phyloP scores from a whole-genome alignment of 352 stramenopile species.

The Globisporangium emineosum region DNA sequence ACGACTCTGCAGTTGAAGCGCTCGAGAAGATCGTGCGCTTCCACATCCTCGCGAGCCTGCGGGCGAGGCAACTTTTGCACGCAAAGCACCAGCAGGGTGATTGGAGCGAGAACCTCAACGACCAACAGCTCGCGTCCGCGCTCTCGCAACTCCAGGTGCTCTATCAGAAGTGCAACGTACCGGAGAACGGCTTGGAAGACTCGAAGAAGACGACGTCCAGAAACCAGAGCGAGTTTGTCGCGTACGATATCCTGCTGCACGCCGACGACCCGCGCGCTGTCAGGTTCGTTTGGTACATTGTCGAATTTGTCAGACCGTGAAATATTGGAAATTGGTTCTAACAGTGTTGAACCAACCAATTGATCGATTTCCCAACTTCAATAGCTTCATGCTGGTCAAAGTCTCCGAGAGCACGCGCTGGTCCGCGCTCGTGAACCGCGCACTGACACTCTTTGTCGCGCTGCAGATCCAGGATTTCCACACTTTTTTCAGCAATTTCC shows the following conservation, averaged over 20 bases:
- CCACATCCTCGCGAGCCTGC: constrained; percentile 46
- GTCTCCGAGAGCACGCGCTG: constrained; percentile 20
- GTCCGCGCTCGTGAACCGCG: constrained; percentile 26
- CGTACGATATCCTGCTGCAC: constrained; percentile 59
- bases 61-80: constrained; percentile 32
- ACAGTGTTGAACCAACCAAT: neutral
- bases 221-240: constrained; percentile 36
- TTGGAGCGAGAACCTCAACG: constrained; percentile 72
- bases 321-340: constrained; percentile 1
- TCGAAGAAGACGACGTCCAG: neutral
- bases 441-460: constrained; percentile 49
- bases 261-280: constrained; percentile 41
- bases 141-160: constrained; percentile 48
- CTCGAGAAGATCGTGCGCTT: constrained; percentile 55
- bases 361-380: neutral
- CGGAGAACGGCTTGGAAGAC: constrained; percentile 12
- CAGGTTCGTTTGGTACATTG: constrained; percentile 18
- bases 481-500: constrained; percentile 27
- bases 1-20: constrained; percentile 29
- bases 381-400: constrained; percentile 34
- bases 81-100: constrained; percentile 19
- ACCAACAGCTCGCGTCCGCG: constrained; percentile 65
- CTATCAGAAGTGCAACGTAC: constrained; percentile 18
- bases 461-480: constrained; percentile 47
- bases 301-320: neutral